A percentile compares a stretch with the other conserved stretches of the same genome.
phyloP scores from a whole-genome alignment of 2,329 filamentous ascomycete genomes.

The Apiospora pterosperma region DNA sequence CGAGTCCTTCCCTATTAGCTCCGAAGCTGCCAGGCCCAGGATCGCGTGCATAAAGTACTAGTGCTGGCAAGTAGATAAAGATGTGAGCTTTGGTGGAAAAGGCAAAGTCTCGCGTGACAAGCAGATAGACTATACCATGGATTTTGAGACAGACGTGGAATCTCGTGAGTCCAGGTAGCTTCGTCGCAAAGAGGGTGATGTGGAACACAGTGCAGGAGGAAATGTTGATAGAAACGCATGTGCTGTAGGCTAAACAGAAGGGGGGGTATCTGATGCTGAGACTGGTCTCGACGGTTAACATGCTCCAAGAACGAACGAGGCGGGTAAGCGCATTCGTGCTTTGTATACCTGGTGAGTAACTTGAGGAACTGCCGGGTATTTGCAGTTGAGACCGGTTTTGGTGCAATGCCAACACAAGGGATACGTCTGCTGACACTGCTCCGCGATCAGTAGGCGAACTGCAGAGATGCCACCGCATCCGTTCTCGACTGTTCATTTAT shows the following conservation, averaged over 20 bases:
- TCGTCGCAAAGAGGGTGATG: slow-evolving; percentile 64
- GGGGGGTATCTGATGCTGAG: slow-evolving; percentile 54
- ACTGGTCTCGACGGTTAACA: slow-evolving; percentile 30
- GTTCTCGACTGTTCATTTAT: neutral
- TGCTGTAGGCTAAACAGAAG: slow-evolving; percentile 61
- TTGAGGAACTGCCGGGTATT: slow-evolving; percentile 53
- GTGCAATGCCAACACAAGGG: slow-evolving; percentile 61
- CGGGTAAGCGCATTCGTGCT: neutral
- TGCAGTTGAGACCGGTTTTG: slow-evolving; percentile 60
- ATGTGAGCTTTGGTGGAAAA: neutral
- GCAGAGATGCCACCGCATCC: neutral
- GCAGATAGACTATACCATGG: slow-evolving; percentile 32
- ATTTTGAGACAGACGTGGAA: slow-evolving; percentile 65
- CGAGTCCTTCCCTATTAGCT: slow-evolving; percentile 50
- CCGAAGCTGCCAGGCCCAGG: slow-evolving; percentile 61
- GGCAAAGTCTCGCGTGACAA: neutral
- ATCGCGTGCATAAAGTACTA: slow-evolving; percentile 68
- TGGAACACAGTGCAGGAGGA: slow-evolving; percentile 58
- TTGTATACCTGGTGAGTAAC: slow-evolving; percentile 46
- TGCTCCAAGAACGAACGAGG: neutral
- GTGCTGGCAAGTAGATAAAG: slow-evolving; percentile 37
- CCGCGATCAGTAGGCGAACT: neutral
- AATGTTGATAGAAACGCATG: slow-evolving; percentile 69
- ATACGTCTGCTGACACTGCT: slow-evolving; percentile 61
- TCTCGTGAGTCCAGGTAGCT: slow-evolving; percentile 62